Conservation (phyloP, 2,329 filamentous ascomycete species). For the Alternaria brassicicola region DNA sequence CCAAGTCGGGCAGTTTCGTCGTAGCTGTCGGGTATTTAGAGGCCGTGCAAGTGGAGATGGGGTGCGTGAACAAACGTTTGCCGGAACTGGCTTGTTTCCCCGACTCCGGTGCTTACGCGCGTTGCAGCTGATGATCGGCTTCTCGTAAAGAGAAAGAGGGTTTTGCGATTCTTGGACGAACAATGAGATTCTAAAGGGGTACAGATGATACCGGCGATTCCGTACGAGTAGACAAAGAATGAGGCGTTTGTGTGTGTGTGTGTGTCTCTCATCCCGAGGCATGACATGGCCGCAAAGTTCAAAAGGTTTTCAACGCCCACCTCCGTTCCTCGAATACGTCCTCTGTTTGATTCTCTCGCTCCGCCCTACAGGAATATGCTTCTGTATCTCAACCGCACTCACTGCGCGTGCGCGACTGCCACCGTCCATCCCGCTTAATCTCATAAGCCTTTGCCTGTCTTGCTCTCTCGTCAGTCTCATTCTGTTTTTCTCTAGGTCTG, state of each 20-base stretch:
- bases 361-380: background rate
- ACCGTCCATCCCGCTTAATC: conserved; percentile 1
- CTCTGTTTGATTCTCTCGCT: background rate
- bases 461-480: conserved; percentile 4
- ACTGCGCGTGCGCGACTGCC: conserved; percentile 1
- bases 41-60: background rate
- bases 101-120: background rate
- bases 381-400: background rate
- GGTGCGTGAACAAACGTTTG: background rate
- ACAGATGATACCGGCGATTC: background rate
- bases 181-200: background rate
- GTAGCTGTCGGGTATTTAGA: background rate
- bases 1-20: background rate
- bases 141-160: background rate
- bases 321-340: background rate
- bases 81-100: background rate
- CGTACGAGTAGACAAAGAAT: background rate
- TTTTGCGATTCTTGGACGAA: background rate
- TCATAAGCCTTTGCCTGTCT: conserved; percentile 1
- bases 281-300: background rate
- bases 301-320: background rate
- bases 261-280: background rate
- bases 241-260: background rate
- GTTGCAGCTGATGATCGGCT: background rate
- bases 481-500: background rate